Base-by-base conservation (phyloP, 2,329 filamentous ascomycete genomes). In the Aaosphaeria pasadenensis region DNA sequence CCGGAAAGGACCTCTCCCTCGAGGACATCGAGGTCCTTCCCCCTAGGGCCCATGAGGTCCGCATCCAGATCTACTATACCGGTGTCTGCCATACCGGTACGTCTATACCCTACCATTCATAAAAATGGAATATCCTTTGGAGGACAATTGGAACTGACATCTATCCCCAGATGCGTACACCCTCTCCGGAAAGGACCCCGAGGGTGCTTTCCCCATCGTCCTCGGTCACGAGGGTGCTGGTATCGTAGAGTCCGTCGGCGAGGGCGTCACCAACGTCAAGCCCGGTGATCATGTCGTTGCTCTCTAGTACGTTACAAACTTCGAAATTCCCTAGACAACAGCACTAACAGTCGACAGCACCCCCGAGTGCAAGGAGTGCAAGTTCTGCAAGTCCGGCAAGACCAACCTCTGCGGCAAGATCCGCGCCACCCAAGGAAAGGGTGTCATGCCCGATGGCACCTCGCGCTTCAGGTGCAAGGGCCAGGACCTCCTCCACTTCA, bases 301-400 rank as follows among this genome's bases (percentile, higher is more conserved):
- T 5, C 67, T 73, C 17, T 73, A 73, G 69, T 71, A 67, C 35
- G 65, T 59, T n/a, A n/a, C 11, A 11, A 40, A 7, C 7, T 11
- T 17, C 11, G 2, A 9, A 7, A 11, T 3, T 4, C 24, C 17
- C 39, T 24, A 40, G 39, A 24, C 17, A n/a, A 2, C 43, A 44
- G 11, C 28, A 7, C 62, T 67, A 48, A 66, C 57, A 52, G 35
- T 5, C 29, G 33, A 33, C 66, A 95, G 91, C 80, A 97, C 91
- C 42, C 94, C 94, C 57, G 92, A 97, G 78, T 97, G 94, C 79
- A 81, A 84, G 60, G 92, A 97, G 74, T 99, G 94, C 85, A 97
- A 97, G 80, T 97, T 97, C 83, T 99, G 94, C 87, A 94, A 90
- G 75, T 97, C 92, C 39, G 94, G 92, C 77, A 99, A 99, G 86